phyloP scores from a whole-genome alignment of 169 alveolate species.

The Amoebophrya sp. region DNA sequence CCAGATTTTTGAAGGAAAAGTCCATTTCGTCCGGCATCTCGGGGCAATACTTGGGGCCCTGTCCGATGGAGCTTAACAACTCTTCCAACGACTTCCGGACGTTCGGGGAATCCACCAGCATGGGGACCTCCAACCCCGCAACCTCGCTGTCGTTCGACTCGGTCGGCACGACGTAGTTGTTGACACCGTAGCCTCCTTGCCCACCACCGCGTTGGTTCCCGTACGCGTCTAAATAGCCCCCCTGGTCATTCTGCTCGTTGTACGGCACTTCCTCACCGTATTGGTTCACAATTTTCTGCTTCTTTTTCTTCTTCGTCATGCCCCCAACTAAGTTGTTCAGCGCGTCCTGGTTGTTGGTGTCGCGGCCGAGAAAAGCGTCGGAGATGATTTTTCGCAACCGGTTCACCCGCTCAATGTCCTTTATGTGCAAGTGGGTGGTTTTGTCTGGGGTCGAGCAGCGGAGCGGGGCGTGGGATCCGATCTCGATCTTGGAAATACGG shows the following conservation, averaged over 20 bases:
- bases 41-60: background rate
- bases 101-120: background rate
- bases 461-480: background rate
- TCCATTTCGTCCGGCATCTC: background rate
- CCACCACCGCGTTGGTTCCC: background rate
- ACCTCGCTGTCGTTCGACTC: constrained; percentile 13
- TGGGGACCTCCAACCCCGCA: background rate
- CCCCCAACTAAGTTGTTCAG: too few relatives aligned
- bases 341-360: background rate
- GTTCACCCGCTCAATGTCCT: background rate
- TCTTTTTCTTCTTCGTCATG: too few relatives aligned
- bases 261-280: background rate
- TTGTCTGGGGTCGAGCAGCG: constrained; percentile 2
- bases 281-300: background rate
- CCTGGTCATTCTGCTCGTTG: background rate
- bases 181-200: background rate
- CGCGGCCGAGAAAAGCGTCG: constrained; percentile 7
- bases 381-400: background rate
- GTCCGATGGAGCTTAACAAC: background rate
- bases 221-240: background rate
- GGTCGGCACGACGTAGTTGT: background rate
- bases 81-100: background rate
- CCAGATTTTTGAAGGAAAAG: background rate
- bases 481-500: background rate
- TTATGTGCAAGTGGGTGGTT: background rate